phyloP scores from a whole-genome alignment of 768 basidiomycete species.

The Pisolithus albus region DNA sequence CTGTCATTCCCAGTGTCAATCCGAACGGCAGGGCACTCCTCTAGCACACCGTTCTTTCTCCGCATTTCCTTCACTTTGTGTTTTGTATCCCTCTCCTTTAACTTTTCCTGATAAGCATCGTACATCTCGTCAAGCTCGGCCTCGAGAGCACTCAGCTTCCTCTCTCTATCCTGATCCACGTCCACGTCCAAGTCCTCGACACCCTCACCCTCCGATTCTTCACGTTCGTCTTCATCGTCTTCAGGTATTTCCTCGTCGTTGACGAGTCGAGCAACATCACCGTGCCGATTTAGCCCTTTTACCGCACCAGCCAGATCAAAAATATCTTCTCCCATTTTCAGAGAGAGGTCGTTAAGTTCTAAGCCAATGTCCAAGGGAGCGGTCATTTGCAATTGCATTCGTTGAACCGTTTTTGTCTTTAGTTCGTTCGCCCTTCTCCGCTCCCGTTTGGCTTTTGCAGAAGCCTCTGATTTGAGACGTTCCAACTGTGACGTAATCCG shows the following conservation, averaged over 20 bases:
- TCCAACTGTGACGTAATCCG: conserved; percentile 52
- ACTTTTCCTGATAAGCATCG: conserved; percentile 72
- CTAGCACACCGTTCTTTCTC: conserved; percentile 62
- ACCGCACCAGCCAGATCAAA: conserved; percentile 76
- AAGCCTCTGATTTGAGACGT: conserved; percentile 70
- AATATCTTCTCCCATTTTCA: conserved; percentile 74
- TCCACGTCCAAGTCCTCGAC: conserved; percentile 44
- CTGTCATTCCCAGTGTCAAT: conserved; percentile 34
- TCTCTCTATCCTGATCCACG: conserved; percentile 65
- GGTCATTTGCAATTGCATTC: conserved; percentile 96
- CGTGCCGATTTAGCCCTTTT: conserved; percentile 35
- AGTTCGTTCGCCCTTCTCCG: conserved; percentile 83
- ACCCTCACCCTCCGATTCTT: conserved; percentile 16
- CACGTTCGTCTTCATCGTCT: conserved; percentile 37
- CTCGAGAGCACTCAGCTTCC: conserved; percentile 59
- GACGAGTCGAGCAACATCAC: conserved; percentile 32
- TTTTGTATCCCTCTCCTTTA: conserved; percentile 82
- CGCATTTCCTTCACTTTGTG: conserved; percentile 77
- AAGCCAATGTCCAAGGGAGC: conserved; percentile 95
- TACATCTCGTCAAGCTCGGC: conserved; percentile 86
- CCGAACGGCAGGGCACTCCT: conserved; percentile 77
- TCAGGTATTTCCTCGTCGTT: conserved; percentile 38
- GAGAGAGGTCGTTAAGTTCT: conserved; percentile 69
- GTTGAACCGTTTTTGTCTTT: conserved; percentile 79
- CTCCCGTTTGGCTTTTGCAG: conserved; percentile 69